Evolutionary conservation across 352 stramenopile genomes (phyloP).

Genomic region (Phytopythium ostracodes): DNA sequence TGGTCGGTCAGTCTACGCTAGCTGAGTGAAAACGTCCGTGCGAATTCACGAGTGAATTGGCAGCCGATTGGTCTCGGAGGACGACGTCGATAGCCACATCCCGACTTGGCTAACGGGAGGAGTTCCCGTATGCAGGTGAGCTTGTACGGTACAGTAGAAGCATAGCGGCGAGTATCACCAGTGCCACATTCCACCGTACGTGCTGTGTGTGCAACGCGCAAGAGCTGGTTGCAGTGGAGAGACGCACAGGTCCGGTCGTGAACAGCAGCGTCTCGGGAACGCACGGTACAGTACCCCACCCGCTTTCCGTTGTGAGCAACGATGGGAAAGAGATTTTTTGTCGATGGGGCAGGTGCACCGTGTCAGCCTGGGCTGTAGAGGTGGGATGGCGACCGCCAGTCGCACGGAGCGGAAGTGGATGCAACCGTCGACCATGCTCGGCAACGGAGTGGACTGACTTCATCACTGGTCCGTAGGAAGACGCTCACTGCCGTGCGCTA

Average conservation of each 20-base stretch:
- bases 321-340: not conserved
- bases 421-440: too few species aligned
- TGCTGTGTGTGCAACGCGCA: not conserved
- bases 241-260: not conserved
- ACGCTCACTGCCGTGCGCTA: too few species aligned
- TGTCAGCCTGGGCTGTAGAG: too few species aligned
- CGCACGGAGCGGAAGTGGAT: too few species aligned
- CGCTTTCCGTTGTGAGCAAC: not conserved
- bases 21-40: not conserved
- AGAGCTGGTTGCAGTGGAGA: not conserved
- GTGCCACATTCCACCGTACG: not conserved
- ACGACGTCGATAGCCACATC: not conserved
- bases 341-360: too few species aligned
- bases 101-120: not conserved
- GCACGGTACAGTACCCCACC: not conserved
- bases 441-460: too few species aligned
- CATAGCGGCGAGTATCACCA: too few species aligned
- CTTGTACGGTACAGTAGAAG: not conserved
- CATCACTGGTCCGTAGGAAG: too few species aligned
- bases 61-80: not conserved
- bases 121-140: not conserved
- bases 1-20: not conserved
- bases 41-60: constrained; percentile 19
- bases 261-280: not conserved
- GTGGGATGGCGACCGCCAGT: too few species aligned